Conservation (phyloP, 257 asterid genomes). For the Lantana camara region DNA sequence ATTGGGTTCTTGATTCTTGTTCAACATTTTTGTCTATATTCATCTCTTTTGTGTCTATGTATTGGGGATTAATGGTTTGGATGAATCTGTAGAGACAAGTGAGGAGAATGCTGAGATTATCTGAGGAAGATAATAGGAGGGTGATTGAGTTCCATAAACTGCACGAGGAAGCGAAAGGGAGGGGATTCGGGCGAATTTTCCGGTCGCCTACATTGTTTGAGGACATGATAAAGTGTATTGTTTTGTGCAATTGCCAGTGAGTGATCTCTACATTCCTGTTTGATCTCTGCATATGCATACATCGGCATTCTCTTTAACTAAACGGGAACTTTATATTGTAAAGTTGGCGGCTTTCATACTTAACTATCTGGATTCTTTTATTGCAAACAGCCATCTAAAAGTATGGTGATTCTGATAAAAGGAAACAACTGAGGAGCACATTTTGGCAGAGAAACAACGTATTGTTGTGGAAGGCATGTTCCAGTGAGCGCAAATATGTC, state of each 20-base stretch:
- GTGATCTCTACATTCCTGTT: slow-evolving; percentile 31
- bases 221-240: slow-evolving; percentile 85
- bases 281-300: background rate
- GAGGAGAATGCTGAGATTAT: slow-evolving; percentile 73
- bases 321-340: too few relatives aligned
- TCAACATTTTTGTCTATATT: background rate
- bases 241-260: slow-evolving; percentile 97
- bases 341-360: too few relatives aligned
- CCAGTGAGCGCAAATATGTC: too few relatives aligned
- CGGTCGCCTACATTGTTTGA: slow-evolving; percentile 92
- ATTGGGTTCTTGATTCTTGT: background rate
- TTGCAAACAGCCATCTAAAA: too few relatives aligned
- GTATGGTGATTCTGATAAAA: too few relatives aligned
- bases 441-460: too few relatives aligned
- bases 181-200: slow-evolving; percentile 75
- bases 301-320: background rate
- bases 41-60: background rate
- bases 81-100: slow-evolving; percentile 61
- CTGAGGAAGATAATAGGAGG: slow-evolving; percentile 57
- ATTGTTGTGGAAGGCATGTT: too few relatives aligned
- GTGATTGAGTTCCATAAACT: slow-evolving; percentile 64
- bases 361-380: too few relatives aligned
- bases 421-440: too few relatives aligned
- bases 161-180: slow-evolving; percentile 52
- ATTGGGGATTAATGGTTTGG: slow-evolving; percentile 11